Conservation (phyloP, 2,329 filamentous ascomycete genomes). For the Fusarium torulosum region DNA sequence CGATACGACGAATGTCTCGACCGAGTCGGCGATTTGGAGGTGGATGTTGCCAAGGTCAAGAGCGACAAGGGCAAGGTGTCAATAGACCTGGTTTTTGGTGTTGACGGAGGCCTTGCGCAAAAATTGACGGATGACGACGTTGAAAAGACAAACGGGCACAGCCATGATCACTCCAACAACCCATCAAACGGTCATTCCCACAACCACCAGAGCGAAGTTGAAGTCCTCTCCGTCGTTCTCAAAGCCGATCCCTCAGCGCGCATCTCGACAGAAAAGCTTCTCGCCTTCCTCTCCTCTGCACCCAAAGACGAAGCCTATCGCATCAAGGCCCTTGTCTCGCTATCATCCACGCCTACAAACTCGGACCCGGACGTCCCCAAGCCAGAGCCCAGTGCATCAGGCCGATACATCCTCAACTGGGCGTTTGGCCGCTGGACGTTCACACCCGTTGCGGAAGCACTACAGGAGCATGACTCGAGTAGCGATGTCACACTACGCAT, state of each 20-base stretch:
- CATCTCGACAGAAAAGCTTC: conserved; percentile 72
- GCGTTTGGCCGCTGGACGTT: conserved; percentile 97
- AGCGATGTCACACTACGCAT: conserved; percentile 71
- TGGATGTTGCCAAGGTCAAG: conserved; percentile 87
- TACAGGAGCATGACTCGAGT: conserved; percentile 67
- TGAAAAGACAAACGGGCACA: conserved; percentile 52
- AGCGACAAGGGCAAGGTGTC: conserved; percentile 83
- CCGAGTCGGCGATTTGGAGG: conserved; percentile 81
- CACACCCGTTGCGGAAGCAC: conserved; percentile 65
- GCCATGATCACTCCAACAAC: conserved; percentile 50
- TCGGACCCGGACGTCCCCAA: conserved; percentile 63
- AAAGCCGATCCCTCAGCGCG: conserved; percentile 56
- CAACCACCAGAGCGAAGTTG: conserved; percentile 84
- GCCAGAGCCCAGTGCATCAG: conserved; percentile 49
- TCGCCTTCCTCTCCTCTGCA: conserved; percentile 75
- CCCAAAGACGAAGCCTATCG: conserved; percentile 96
- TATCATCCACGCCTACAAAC: conserved; percentile 60
- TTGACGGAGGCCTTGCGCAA: conserved; percentile 83
- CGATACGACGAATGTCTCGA: conserved; percentile 83
- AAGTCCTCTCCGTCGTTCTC: conserved; percentile 87
- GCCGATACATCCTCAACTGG: conserved; percentile 94
- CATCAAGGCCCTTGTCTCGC: conserved; percentile 80
- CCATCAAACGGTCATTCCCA: conserved; percentile 60
- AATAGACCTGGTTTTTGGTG: conserved; percentile 83
- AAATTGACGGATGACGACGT: conserved; percentile 60